phyloP scores from a whole-genome alignment of 2,329 filamentous ascomycete genomes.

The Pseudocercospora vitis region DNA sequence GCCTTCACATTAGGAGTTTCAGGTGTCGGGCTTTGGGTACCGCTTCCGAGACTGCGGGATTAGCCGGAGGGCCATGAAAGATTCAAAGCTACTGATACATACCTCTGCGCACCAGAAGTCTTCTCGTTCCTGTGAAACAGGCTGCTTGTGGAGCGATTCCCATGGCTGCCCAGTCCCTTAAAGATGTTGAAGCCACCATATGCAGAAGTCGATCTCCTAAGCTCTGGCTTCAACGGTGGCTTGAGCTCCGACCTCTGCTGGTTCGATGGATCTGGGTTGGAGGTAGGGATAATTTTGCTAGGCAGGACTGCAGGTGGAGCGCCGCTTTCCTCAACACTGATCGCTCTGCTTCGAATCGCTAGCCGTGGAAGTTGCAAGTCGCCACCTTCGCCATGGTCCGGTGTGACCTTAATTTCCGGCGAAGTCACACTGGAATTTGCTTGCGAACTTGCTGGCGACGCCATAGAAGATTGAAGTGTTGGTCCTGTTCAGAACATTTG shows the following conservation, averaged over 20 bases:
- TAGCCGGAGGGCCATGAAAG: not conserved
- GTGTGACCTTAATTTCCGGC: slow-evolving; percentile 8
- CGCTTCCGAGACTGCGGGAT: slow-evolving; percentile 7
- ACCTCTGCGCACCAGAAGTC: slow-evolving; percentile 1
- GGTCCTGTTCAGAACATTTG: not conserved
- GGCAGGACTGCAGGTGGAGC: not conserved
- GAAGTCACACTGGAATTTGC: not conserved
- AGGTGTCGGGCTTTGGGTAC: slow-evolving; percentile 16
- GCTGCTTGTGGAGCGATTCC: slow-evolving; percentile 6
- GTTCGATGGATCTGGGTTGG: not conserved
- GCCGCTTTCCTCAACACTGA: slow-evolving; percentile 3
- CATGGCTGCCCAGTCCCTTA: slow-evolving; percentile 2
- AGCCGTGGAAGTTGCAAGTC: not conserved
- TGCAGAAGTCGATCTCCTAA: not conserved
- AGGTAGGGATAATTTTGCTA: not conserved
- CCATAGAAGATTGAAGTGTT: not conserved
- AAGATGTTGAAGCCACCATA: not conserved
- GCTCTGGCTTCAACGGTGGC: not conserved
- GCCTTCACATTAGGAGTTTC: slow-evolving; percentile 20
- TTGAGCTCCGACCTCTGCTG: not conserved
- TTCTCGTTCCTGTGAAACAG: slow-evolving; percentile 5
- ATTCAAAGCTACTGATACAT: not conserved
- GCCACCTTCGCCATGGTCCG: slow-evolving; percentile 1
- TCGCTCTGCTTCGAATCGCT: not conserved
- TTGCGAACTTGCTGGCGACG: slow-evolving; percentile 5